phyloP scores from a whole-genome alignment of 371 early-diverging fungal species.

The Mucor piriformis region DNA sequence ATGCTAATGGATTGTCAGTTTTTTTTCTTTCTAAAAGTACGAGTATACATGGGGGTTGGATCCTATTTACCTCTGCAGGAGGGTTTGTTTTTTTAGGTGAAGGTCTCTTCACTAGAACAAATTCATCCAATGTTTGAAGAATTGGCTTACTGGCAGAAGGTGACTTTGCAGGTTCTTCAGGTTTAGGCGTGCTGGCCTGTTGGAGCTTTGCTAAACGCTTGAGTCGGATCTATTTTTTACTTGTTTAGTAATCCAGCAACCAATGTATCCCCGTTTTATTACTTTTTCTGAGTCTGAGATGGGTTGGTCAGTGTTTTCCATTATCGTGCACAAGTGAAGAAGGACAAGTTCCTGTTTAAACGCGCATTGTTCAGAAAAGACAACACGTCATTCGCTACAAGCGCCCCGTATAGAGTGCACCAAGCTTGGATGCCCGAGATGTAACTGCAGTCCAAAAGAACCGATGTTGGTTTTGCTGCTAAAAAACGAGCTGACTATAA shows the following conservation, averaged over 20 bases:
- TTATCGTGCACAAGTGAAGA: background rate
- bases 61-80: background rate
- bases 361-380: no score
- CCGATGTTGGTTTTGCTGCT: no score
- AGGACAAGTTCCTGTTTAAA: no score
- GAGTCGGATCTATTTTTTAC: constrained; percentile 64
- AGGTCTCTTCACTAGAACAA: constrained; percentile 18
- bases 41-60: background rate
- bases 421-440: no score
- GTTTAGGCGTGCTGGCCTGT: background rate
- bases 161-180: constrained; percentile 6
- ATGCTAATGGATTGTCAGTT: background rate
- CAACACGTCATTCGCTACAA: no score
- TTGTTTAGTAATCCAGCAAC: no score
- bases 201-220: constrained; percentile 73
- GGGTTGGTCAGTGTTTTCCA: constrained; percentile 1
- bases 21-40: background rate
- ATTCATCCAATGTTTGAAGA: constrained; percentile 24
- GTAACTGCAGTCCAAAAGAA: no score
- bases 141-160: constrained; percentile 7
- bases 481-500: no score
- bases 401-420: no score
- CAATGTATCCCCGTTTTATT: no score
- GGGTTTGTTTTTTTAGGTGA: constrained; percentile 15
- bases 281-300: background rate